A percentile compares a stretch with the other conserved stretches of the same genome.
phyloP scores from a whole-genome alignment of 768 basidiomycete species.

The Termitomyces sp. region DNA sequence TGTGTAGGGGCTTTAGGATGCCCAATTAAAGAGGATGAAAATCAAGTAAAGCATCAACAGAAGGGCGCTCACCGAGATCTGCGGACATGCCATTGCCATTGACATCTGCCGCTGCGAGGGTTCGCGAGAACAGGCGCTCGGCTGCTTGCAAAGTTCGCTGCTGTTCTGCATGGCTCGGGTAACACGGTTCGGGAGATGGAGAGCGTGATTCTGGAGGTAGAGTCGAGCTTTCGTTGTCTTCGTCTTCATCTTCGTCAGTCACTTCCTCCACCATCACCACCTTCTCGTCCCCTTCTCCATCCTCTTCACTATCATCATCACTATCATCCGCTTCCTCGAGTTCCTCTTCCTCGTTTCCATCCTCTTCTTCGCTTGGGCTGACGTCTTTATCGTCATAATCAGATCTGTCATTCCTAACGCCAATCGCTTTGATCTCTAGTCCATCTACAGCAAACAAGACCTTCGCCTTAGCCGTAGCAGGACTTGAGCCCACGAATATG shows the following conservation, averaged over 20 bases:
- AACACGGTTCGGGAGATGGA: conserved; percentile 3
- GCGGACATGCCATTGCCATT: conserved; percentile 26
- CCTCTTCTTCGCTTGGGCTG: conserved; percentile 18
- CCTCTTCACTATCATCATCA: conserved; percentile 8
- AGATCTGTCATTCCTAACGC: conserved; percentile 27
- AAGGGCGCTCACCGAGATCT: conserved; percentile 25
- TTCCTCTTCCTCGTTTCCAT: conserved; percentile 12
- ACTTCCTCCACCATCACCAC: not conserved
- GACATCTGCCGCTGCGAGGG: conserved; percentile 27
- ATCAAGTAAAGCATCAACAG: not conserved
- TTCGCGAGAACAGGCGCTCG: conserved; percentile 33
- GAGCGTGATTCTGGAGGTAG: conserved; percentile 12
- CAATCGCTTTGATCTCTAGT: conserved; percentile 48
- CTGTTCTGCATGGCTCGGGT: conserved; percentile 20
- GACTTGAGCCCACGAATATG: conserved; percentile 63
- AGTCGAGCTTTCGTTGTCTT: not conserved
- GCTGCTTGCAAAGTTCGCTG: conserved; percentile 26
- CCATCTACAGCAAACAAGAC: conserved; percentile 66
- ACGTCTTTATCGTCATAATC: conserved; percentile 17
- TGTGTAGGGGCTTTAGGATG: conserved; percentile 36
- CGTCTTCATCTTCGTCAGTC: not conserved
- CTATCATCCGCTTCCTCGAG: conserved; percentile 19
- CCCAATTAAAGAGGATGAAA: not conserved
- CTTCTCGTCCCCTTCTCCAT: conserved; percentile 14
- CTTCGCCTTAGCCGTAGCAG: conserved; percentile 56